Percentiles rank a stretch among this genome's conserved stretches.
phyloP scores from a whole-genome alignment of 2,329 filamentous ascomycete genomes.

The Gyromitra esculenta region DNA sequence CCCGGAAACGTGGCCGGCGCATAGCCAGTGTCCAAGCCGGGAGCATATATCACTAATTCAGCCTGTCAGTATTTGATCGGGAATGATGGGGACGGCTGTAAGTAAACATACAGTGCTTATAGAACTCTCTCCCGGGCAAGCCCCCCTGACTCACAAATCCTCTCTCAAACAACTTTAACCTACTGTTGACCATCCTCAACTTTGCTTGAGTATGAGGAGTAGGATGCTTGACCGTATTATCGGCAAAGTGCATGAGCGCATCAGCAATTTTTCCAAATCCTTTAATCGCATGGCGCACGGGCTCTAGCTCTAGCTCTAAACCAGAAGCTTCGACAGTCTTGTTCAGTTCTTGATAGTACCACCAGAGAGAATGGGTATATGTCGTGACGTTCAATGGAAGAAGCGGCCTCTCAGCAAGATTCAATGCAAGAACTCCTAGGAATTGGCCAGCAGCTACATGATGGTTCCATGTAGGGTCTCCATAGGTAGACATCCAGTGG shows the following conservation, averaged over 20 bases:
- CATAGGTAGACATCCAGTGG: constrained; percentile 82
- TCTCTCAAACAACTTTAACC: constrained; percentile 65
- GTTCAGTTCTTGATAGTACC: constrained; percentile 62
- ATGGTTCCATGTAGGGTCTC: constrained; percentile 74
- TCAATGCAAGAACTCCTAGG: constrained; percentile 70
- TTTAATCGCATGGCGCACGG: constrained; percentile 13
- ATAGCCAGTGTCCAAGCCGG: constrained; percentile 64
- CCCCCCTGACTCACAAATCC: constrained; percentile 65
- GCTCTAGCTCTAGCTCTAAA: constrained; percentile 52
- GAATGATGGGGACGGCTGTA: neutral
- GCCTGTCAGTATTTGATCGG: neutral
- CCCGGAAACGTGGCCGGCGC: constrained; percentile 67
- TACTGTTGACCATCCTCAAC: constrained; percentile 61
- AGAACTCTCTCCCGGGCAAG: constrained; percentile 63
- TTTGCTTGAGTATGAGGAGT: neutral
- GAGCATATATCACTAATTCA: constrained; percentile 62
- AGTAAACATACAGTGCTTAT: constrained; percentile 59
- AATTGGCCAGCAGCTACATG: constrained; percentile 74
- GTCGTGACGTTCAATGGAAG: constrained; percentile 72
- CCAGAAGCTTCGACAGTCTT: constrained; percentile 59
- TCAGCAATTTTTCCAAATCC: constrained; percentile 17
- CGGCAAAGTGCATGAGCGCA: constrained; percentile 21
- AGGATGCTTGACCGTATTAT: neutral
- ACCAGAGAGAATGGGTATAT: constrained; percentile 63
- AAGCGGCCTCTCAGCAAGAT: constrained; percentile 70